phyloP scores from a whole-genome alignment of 1,284 basidiomycete species.

The Apiotrichum mycotoxinovorans region DNA sequence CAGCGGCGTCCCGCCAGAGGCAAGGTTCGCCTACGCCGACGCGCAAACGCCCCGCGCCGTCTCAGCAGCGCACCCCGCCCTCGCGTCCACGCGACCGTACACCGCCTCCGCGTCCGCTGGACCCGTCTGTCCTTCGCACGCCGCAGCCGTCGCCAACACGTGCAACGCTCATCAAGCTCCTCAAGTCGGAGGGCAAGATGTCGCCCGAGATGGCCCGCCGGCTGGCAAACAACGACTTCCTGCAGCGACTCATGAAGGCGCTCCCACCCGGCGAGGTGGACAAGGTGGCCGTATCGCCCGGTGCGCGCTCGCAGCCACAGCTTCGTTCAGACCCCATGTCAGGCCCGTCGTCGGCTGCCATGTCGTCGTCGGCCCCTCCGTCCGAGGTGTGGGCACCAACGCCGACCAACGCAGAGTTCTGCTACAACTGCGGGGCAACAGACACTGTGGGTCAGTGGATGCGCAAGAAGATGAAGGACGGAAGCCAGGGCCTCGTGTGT shows the following conservation, averaged over 20 bases:
- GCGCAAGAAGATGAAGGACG: constrained; percentile 39
- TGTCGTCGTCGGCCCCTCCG: neutral
- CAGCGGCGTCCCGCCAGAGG: neutral
- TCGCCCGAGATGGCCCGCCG: constrained; percentile 40
- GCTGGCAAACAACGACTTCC: constrained; percentile 37
- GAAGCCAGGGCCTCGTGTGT: constrained; percentile 40
- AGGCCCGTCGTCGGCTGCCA: neutral
- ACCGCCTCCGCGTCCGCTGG: constrained; percentile 24
- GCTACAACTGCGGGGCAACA: constrained; percentile 44
- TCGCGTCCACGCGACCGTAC: constrained; percentile 13
- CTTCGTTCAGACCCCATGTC: neutral
- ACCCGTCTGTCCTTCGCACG: constrained; percentile 14
- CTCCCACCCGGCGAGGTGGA: constrained; percentile 23
- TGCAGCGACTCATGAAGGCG: constrained; percentile 39
- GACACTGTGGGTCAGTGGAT: constrained; percentile 37
- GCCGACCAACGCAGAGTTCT: constrained; percentile 11
- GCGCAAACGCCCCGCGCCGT: neutral
- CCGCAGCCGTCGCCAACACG: constrained; percentile 43
- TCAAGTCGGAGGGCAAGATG: constrained; percentile 40
- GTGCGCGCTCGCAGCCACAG: neutral
- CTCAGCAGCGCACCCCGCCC: neutral
- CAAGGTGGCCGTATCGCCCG: neutral
- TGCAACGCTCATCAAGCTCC: constrained; percentile 33
- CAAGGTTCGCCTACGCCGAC: neutral
- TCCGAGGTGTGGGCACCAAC: neutral